Evolutionary conservation across 2,329 filamentous ascomycete species (phyloP).

Genomic region (Cryphonectria japonica): DNA sequence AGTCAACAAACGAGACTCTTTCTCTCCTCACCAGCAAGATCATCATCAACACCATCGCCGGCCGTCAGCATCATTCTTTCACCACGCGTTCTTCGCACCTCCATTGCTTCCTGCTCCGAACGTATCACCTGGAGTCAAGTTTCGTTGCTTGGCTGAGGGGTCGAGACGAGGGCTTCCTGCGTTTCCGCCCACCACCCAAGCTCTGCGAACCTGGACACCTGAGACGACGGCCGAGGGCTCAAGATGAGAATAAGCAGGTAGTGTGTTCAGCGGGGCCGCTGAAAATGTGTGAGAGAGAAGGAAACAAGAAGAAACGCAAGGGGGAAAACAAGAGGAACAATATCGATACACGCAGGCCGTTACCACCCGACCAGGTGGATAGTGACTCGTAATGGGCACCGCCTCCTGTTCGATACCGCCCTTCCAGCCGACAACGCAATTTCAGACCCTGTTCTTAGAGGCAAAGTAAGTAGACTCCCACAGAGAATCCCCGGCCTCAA

Average conservation of each 20-base stretch:
- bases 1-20: neutral
- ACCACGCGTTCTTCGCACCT: neutral
- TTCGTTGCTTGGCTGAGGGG: neutral
- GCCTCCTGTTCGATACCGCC: neutral
- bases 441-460: neutral
- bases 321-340: neutral
- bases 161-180: neutral
- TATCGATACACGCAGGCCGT: neutral
- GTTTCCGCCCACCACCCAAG: neutral
- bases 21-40: neutral
- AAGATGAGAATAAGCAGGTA: neutral
- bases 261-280: no score
- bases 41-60: neutral
- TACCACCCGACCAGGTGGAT: neutral
- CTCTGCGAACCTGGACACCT: neutral
- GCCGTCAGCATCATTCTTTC: neutral
- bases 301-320: neutral
- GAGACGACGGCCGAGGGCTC: neutral
- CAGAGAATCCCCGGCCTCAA: neutral
- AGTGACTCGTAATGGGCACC: neutral
- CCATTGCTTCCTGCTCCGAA: neutral
- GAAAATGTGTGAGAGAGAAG: neutral
- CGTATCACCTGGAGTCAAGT: neutral
- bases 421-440: neutral
- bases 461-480: neutral